phyloP scores from a whole-genome alignment of 148 eudicot genomes.

The Selenicereus undatus region DNA sequence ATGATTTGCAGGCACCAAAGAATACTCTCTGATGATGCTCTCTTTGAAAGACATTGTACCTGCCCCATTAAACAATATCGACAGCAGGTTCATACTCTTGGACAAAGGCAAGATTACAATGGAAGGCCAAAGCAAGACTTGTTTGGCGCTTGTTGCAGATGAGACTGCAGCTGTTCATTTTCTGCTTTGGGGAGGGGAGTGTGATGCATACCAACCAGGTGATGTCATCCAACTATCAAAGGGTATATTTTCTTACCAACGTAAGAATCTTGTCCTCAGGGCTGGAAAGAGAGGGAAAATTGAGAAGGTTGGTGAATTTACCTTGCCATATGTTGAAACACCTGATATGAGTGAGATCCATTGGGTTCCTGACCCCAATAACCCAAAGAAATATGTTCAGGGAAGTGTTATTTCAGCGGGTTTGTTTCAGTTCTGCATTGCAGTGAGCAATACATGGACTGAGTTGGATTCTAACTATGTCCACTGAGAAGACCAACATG shows the following conservation, averaged over 20 bases:
- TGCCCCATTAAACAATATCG: slow-evolving; percentile 70
- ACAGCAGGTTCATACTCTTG: slow-evolving; percentile 58
- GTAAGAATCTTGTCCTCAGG: slow-evolving; percentile 54
- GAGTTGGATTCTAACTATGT: no score
- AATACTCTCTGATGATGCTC: slow-evolving; percentile 13
- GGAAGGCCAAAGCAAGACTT: slow-evolving; percentile 53
- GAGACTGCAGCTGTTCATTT: slow-evolving; percentile 87
- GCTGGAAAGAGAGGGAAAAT: slow-evolving; percentile 80
- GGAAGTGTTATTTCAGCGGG: slow-evolving; percentile 28
- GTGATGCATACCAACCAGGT: slow-evolving; percentile 69
- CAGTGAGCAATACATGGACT: no score
- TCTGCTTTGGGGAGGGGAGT: slow-evolving; percentile 83
- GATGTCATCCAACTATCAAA: slow-evolving; percentile 50
- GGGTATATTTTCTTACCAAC: slow-evolving; percentile 73
- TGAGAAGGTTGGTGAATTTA: slow-evolving; percentile 74
- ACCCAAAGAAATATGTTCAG: slow-evolving; percentile 42
- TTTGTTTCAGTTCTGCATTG: no score
- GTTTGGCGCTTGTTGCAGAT: slow-evolving; percentile 85
- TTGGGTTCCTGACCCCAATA: no score
- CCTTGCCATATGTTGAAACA: slow-evolving; percentile 65
- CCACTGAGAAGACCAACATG: no score
- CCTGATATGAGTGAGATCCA: slow-evolving; percentile 86
- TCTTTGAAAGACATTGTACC: slow-evolving; percentile 59
- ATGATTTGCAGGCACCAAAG: neutral
- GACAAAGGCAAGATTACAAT: slow-evolving; percentile 54